phyloP scores from a whole-genome alignment of 768 basidiomycete genomes.

The Holtermannia corniformis region DNA sequence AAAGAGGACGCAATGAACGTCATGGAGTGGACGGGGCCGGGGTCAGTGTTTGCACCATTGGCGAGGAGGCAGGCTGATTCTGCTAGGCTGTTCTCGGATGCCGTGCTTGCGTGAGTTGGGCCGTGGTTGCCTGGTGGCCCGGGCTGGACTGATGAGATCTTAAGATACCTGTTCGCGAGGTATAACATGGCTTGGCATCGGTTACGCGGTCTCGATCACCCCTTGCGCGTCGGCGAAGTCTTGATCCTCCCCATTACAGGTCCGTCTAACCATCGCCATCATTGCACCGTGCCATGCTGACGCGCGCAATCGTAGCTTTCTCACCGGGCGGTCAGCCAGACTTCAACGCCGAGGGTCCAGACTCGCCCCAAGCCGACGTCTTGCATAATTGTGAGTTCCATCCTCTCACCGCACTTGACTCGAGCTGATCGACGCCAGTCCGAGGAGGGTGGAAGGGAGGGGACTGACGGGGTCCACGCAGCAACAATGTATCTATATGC shows the following conservation, averaged over 20 bases:
- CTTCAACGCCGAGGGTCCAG: slow-evolving; percentile 16
- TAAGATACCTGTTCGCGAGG: slow-evolving; percentile 32
- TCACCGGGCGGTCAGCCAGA: slow-evolving; percentile 26
- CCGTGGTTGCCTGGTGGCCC: too few relatives aligned
- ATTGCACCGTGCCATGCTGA: neutral
- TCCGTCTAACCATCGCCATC: neutral
- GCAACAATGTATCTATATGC: neutral
- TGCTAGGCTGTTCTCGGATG: slow-evolving; percentile 18
- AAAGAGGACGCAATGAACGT: slow-evolving; percentile 21
- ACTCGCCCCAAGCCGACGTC: slow-evolving; percentile 21
- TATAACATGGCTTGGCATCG: slow-evolving; percentile 33
- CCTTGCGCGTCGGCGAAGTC: slow-evolving; percentile 40
- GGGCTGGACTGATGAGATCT: slow-evolving; percentile 4
- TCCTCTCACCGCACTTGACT: neutral
- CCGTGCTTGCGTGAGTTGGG: slow-evolving; percentile 22
- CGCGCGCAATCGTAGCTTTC: slow-evolving; percentile 7
- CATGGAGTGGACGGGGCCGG: slow-evolving; percentile 38
- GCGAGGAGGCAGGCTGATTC: neutral
- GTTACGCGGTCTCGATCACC: slow-evolving; percentile 21
- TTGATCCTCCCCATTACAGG: slow-evolving; percentile 28
- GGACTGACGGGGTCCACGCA: neutral
- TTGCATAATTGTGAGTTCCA: slow-evolving; percentile 27
- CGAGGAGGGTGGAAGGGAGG: neutral
- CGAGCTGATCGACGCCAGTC: neutral
- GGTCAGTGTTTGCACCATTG: neutral